Conservation (phyloP, 208 protist species). For the Leishmania arabica region DNA sequence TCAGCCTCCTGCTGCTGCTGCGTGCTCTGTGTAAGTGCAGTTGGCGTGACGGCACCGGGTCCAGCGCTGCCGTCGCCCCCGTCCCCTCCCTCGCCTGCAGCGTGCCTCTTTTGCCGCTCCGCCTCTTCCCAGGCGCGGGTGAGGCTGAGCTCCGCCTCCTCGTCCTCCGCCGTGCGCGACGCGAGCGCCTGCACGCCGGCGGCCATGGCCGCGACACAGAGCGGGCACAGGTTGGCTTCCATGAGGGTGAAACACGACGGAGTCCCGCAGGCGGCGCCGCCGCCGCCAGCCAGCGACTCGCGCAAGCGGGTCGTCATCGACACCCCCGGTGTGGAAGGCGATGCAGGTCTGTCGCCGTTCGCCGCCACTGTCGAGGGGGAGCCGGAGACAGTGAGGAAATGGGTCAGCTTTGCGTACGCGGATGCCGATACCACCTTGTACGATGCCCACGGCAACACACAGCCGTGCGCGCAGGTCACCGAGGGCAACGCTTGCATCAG, state of each 20-base stretch:
- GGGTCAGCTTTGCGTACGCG: conserved; percentile 17
- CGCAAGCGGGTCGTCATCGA: neutral
- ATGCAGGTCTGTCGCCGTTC: neutral
- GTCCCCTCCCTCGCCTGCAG: neutral
- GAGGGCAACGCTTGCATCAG: conserved; percentile 25
- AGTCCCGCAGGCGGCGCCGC: neutral
- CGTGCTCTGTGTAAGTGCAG: neutral
- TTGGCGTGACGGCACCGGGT: neutral
- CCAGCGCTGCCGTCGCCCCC: neutral
- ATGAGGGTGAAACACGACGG: conserved; percentile 27
- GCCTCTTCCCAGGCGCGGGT: conserved; percentile 30
- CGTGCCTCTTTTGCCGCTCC: conserved; percentile 15
- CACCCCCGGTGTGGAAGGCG: neutral
- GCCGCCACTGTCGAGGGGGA: neutral
- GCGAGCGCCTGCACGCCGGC: conserved; percentile 37
- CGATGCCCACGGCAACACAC: conserved; percentile 46
- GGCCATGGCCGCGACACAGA: conserved; percentile 50
- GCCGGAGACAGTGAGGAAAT: conserved; percentile 26
- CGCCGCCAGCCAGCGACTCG: neutral
- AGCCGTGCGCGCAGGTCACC: conserved; percentile 46
- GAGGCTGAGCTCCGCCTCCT: conserved; percentile 26
- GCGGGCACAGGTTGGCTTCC: conserved; percentile 38
- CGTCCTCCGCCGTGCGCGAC: conserved; percentile 36
- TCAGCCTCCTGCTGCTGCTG: neutral
- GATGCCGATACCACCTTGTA: conserved; percentile 54